Conservation (phyloP, 31 red algal species). For the Asparagopsis taxiformis region DNA sequence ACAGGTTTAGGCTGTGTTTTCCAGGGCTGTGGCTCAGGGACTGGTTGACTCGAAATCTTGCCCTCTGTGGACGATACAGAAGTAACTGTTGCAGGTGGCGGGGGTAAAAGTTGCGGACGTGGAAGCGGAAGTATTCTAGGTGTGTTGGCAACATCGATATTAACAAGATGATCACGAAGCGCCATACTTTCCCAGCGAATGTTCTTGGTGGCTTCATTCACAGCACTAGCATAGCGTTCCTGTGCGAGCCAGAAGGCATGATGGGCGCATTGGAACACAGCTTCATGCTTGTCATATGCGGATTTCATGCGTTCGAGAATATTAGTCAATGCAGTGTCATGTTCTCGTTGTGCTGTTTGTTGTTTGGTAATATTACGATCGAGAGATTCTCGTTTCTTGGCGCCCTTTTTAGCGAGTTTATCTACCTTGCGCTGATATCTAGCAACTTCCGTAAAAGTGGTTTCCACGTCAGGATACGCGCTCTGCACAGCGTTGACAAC, state of each 20-base stretch:
- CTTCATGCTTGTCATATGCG: slow-evolving; percentile 20
- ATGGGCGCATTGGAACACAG: slow-evolving; percentile 61
- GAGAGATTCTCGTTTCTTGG: not conserved
- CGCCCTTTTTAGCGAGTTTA: slow-evolving; percentile 1
- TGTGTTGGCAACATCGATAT: slow-evolving; percentile 26
- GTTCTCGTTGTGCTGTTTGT: not conserved
- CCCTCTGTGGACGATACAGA: too few relatives aligned
- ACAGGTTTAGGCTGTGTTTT: too few relatives aligned
- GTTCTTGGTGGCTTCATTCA: slow-evolving; percentile 31
- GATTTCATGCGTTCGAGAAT: slow-evolving; percentile 10
- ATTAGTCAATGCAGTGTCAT: not conserved
- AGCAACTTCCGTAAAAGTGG: slow-evolving; percentile 8
- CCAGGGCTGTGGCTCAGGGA: too few relatives aligned
- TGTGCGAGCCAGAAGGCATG: slow-evolving; percentile 70
- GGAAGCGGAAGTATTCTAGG: slow-evolving; percentile 28
- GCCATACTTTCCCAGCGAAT: slow-evolving; percentile 52
- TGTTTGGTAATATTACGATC: slow-evolving; percentile 11
- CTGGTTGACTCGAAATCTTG: too few relatives aligned
- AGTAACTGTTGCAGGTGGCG: not conserved
- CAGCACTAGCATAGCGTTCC: slow-evolving; percentile 16
- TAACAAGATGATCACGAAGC: slow-evolving; percentile 39
- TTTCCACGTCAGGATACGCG: slow-evolving; percentile 1
- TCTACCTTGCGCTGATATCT: slow-evolving; percentile 32
- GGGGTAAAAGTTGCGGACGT: slow-evolving; percentile 7
- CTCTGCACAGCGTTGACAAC: slow-evolving; percentile 7